Evolutionary conservation across 1,139 yeast species (phyloP).

Genomic region (Saccharomyces hybrid): DNA sequence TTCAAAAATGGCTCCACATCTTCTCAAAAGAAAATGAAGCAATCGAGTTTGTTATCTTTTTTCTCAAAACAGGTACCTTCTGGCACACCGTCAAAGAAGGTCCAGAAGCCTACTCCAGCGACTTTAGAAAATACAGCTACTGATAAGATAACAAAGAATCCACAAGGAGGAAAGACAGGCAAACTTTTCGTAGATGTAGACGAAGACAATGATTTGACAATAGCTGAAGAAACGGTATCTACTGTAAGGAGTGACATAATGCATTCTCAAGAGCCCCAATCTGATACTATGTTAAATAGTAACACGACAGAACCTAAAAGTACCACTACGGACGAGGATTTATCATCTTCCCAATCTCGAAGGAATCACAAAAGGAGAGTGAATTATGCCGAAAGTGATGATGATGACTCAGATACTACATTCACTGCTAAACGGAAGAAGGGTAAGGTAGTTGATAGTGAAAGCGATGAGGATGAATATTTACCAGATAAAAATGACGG

Average conservation of each 20-base stretch:
- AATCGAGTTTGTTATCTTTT: conserved; percentile 50
- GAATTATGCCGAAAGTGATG: conserved; percentile 36
- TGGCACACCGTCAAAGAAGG: conserved; percentile 7
- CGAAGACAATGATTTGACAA: neutral
- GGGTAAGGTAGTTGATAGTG: conserved; percentile 21
- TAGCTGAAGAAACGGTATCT: neutral
- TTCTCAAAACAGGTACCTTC: conserved; percentile 32
- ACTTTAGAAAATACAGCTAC: conserved; percentile 16
- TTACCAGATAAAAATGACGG: conserved; percentile 4
- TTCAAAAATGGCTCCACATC: conserved; percentile 14
- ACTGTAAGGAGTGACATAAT: neutral
- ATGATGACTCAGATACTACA: conserved; percentile 18
- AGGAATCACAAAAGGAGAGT: conserved; percentile 25
- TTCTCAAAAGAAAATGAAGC: conserved; percentile 40
- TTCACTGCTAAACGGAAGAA: conserved; percentile 21
- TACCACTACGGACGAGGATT: conserved; percentile 5
- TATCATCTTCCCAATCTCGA: conserved; percentile 2
- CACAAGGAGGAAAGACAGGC: neutral
- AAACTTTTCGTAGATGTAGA: neutral
- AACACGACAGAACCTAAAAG: neutral
- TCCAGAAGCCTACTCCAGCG: conserved; percentile 4
- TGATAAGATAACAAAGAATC: conserved; percentile 4
- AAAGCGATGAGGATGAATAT: conserved; percentile 3
- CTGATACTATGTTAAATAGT: neutral
- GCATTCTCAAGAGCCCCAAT: neutral